Percentiles rank a stretch among this genome's conserved stretches.
Evolutionary conservation across 257 asterid genomes (phyloP).

Genomic region (Knoxia roxburghii): DNA sequence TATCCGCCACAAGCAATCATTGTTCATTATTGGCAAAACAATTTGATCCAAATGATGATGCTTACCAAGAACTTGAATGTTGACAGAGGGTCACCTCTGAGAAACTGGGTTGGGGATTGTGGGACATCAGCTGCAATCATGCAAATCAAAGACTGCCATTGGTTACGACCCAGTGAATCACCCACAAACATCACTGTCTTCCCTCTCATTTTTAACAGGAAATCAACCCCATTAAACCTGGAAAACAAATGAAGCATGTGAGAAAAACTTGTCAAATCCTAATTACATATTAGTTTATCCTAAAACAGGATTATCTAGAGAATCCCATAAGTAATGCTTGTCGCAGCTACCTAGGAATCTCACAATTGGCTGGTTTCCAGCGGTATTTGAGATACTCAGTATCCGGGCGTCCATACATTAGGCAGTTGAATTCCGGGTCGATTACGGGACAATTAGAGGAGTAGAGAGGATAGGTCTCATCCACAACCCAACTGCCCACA

Average conservation of each 20-base stretch:
- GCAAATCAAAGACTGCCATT: conserved; percentile 85
- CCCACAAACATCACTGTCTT: conserved; percentile 89
- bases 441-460: conserved; percentile 56
- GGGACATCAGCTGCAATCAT: conserved; percentile 63
- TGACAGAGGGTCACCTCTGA: conserved; percentile 69
- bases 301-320: background rate
- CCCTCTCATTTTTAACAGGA: conserved; percentile 32
- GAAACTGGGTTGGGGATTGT: conserved; percentile 51
- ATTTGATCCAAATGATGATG: background rate
- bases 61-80: conserved; percentile 64
- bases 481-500: conserved; percentile 74
- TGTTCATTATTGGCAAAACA: no score
- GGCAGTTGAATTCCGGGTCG: conserved; percentile 80
- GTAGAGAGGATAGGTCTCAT: conserved; percentile 57
- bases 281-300: no score
- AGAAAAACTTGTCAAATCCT: background rate
- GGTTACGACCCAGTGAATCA: conserved; percentile 86
- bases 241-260: background rate
- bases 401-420: conserved; percentile 81
- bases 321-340: no score
- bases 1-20: background rate
- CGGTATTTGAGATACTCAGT: conserved; percentile 76
- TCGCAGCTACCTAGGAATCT: conserved; percentile 59
- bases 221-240: conserved; percentile 39
- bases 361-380: conserved; percentile 82